Evolutionary conservation across 345 rosid species (phyloP).

Genomic region (Psidium friedrichsthalianum): DNA sequence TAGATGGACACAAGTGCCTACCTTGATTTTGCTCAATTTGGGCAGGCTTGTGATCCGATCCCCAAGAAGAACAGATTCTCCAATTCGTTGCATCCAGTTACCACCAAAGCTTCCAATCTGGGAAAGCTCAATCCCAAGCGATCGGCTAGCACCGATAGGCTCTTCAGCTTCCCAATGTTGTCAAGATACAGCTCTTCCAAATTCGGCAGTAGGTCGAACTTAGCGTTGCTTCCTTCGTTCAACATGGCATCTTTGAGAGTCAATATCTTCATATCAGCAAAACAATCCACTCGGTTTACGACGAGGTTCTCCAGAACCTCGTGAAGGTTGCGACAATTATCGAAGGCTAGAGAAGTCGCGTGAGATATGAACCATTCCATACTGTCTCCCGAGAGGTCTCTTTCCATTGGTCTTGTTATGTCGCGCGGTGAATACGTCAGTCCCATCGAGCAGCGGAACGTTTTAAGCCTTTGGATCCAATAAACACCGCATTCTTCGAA

Average conservation of each 20-base stretch:
- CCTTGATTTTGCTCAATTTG: background rate
- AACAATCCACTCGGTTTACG: background rate
- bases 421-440: background rate
- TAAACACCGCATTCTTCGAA: background rate
- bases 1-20: background rate
- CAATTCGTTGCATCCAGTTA: background rate
- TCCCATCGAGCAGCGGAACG: background rate
- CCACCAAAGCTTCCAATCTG: background rate
- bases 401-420: background rate
- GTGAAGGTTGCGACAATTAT: background rate
- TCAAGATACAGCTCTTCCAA: background rate
- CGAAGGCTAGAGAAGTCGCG: background rate
- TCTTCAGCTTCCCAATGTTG: background rate
- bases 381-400: background rate
- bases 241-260: background rate
- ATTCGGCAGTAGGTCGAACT: background rate
- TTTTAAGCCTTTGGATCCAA: background rate
- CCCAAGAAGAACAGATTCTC: background rate
- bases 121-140: background rate
- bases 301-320: background rate
- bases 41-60: background rate
- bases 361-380: background rate
- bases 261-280: background rate
- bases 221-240: background rate
- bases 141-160: background rate